Conservation (phyloP, 352 stramenopile species). For the Aphanomyces astaci region DNA sequence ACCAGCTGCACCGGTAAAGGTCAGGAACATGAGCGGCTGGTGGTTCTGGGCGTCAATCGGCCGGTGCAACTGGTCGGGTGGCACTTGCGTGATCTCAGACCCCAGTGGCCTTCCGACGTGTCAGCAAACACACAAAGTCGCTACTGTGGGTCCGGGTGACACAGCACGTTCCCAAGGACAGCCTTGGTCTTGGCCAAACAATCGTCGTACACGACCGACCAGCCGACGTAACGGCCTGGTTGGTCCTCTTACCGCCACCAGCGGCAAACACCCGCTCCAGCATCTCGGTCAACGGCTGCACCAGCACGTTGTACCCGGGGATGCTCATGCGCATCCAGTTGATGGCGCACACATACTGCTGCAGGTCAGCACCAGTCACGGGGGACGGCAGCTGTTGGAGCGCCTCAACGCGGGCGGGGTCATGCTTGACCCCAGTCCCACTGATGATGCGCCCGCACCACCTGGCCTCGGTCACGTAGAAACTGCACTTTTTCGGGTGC, state of each 20-base stretch:
- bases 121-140: background rate
- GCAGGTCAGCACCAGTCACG: conserved; percentile 16
- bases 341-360: conserved; percentile 23
- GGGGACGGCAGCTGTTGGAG: conserved; percentile 22
- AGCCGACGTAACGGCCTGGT: too few species aligned
- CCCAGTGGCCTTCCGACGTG: too few species aligned
- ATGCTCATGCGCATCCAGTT: too few species aligned
- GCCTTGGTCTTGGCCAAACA: too few species aligned
- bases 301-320: too few species aligned
- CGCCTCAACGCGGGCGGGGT: conserved; percentile 17
- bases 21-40: background rate
- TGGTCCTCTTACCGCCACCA: too few species aligned
- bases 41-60: too few species aligned
- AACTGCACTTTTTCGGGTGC: conserved; percentile 4
- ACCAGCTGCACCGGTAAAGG: background rate
- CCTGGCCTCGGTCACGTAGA: conserved; percentile 1
- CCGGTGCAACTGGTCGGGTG: background rate
- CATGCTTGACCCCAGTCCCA: conserved; percentile 12
- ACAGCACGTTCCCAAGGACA: too few species aligned
- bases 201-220: too few species aligned
- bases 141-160: too few species aligned
- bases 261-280: too few species aligned
- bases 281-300: too few species aligned
- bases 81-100: background rate
- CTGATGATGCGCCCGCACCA: conserved; percentile 23